These are phyloP conservation scores for Naegleria lovaniensis DNA, from an alignment of 208 protist species.

Conservation along the genomic window DNA sequence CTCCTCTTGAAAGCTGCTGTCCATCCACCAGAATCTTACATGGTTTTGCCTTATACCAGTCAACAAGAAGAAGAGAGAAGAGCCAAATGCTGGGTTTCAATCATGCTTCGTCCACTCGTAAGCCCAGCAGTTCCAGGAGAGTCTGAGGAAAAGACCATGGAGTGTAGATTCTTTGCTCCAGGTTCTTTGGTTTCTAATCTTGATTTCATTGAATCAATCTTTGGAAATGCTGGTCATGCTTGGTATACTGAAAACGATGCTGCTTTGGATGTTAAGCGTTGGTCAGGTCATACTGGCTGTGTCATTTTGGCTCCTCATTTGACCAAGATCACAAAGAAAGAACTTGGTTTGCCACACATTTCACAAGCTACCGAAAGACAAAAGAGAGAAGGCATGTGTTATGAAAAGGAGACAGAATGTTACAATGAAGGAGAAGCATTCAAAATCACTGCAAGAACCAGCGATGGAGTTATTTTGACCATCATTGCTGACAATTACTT, in stretches of 20 bases:
- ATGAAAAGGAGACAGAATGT: conserved; percentile 41
- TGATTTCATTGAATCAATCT: conserved; percentile 50
- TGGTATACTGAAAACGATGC: conserved; percentile 37
- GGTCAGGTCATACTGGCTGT: conserved; percentile 41
- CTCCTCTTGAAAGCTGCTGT: conserved; percentile 33
- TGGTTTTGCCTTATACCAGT: not conserved
- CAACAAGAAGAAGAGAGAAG: not conserved
- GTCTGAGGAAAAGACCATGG: conserved; percentile 29
- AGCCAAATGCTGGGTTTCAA: conserved; percentile 35
- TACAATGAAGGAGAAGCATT: conserved; percentile 48
- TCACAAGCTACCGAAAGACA: conserved; percentile 41
- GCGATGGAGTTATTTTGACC: conserved; percentile 39
- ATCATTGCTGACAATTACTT: conserved; percentile 53
- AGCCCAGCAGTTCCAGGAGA: conserved; percentile 38
- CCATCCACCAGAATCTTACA: not conserved
- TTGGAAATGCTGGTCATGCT: conserved; percentile 48
- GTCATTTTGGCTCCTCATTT: conserved; percentile 50
- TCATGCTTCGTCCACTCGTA: conserved; percentile 39
- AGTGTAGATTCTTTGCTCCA: conserved; percentile 44
- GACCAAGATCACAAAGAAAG: conserved; percentile 38
- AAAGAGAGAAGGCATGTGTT: conserved; percentile 45
- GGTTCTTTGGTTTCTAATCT: conserved; percentile 38
- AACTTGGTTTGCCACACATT: conserved; percentile 45
- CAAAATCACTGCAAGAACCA: conserved; percentile 41
- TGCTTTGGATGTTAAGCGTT: conserved; percentile 35